Evolutionary conservation across 768 basidiomycete species (phyloP).

Genomic region (Galerina sulciceps): DNA sequence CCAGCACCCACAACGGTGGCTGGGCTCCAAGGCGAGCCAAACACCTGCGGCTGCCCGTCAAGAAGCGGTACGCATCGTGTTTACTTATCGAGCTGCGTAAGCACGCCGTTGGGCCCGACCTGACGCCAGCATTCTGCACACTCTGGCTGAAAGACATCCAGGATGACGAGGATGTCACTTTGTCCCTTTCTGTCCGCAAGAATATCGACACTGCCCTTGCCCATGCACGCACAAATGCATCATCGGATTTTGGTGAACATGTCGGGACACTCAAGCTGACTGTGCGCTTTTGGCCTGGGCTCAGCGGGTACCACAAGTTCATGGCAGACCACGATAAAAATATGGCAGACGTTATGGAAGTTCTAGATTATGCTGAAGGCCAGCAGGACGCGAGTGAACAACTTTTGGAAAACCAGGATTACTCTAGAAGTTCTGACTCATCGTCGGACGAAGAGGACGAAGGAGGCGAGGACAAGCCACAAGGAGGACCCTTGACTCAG

Average conservation of each 20-base stretch:
- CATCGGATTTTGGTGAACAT: conserved; percentile 22
- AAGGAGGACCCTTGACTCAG: not conserved
- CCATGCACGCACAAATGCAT: conserved; percentile 31
- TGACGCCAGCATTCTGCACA: conserved; percentile 38
- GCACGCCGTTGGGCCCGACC: conserved; percentile 34
- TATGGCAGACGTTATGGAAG: conserved; percentile 45
- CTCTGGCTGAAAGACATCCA: conserved; percentile 49
- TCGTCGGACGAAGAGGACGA: conserved; percentile 15
- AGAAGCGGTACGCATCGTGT: conserved; percentile 43
- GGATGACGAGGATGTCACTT: conserved; percentile 34
- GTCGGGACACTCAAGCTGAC: conserved; percentile 38
- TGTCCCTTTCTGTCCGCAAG: conserved; percentile 30
- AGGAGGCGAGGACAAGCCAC: conserved; percentile 3
- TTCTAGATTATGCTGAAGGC: conserved; percentile 45
- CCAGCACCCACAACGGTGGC: conserved; percentile 26
- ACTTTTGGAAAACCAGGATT: conserved; percentile 21
- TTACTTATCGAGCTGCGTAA: conserved; percentile 42
- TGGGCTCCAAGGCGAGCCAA: conserved; percentile 35
- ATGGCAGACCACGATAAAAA: conserved; percentile 37
- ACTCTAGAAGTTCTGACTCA: conserved; percentile 6
- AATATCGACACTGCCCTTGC: conserved; percentile 25
- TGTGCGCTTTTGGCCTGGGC: conserved; percentile 43
- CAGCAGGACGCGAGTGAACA: conserved; percentile 29
- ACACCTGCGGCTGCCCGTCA: conserved; percentile 41
- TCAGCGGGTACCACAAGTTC: conserved; percentile 46